Evolutionary conservation across 176 grass and related monocot species (phyloP).

Genomic region (Cenchrus americanus): DNA sequence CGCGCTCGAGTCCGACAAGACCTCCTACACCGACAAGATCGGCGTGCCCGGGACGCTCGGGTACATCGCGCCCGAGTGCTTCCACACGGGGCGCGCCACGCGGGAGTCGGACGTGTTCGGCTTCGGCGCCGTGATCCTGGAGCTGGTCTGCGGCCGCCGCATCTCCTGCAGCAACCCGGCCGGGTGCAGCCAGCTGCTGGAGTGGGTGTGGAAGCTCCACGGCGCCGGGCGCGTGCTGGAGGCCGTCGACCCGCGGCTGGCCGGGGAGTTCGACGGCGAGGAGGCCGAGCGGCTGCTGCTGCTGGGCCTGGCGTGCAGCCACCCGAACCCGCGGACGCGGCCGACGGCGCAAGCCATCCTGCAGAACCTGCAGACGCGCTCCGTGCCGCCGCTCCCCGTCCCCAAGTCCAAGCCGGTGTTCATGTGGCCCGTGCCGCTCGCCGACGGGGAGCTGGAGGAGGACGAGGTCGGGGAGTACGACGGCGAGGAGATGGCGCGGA

Average conservation of each 20-base stretch:
- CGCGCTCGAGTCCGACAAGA: slow-evolving; percentile 84
- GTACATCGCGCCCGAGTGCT: slow-evolving; percentile 96
- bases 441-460: slow-evolving; percentile 25
- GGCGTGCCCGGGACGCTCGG: slow-evolving; percentile 79
- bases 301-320: slow-evolving; percentile 86
- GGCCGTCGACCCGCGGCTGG: slow-evolving; percentile 59
- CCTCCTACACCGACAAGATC: slow-evolving; percentile 82
- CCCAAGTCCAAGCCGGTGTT: slow-evolving; percentile 68
- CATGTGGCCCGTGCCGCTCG: slow-evolving; percentile 62
- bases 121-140: slow-evolving; percentile 79
- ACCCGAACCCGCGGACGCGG: slow-evolving; percentile 70
- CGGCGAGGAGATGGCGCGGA: background rate
- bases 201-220: slow-evolving; percentile 79
- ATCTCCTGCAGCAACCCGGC: slow-evolving; percentile 53
- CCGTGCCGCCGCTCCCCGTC: slow-evolving; percentile 50
- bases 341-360: slow-evolving; percentile 59
- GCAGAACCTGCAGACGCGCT: slow-evolving; percentile 53
- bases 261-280: slow-evolving; percentile 39
- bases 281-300: slow-evolving; percentile 77
- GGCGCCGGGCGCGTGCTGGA: slow-evolving; percentile 57
- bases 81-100: slow-evolving; percentile 88
- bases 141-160: slow-evolving; percentile 74
- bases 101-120: slow-evolving; percentile 85
- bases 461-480: background rate
- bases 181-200: slow-evolving; percentile 70